These are phyloP conservation scores for Ceraceosorus guamensis DNA, from an alignment of 1,284 basidiomycete genomes.

Conservation along the genomic window DNA sequence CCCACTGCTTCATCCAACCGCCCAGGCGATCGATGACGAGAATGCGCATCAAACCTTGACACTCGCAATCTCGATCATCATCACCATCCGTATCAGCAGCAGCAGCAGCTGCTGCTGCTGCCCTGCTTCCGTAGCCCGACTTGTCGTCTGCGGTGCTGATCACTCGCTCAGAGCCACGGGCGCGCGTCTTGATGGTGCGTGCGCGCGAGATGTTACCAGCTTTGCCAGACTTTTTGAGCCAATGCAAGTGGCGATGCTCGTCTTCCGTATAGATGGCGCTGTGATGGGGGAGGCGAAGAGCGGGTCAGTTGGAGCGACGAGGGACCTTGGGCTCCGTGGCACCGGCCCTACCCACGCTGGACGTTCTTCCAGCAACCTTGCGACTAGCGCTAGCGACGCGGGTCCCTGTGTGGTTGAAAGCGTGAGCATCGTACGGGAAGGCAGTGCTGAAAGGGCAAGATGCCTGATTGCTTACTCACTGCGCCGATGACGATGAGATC, in stretches of 20 bases:
- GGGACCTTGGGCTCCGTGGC: too few relatives aligned
- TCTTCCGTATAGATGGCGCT: conserved; percentile 40
- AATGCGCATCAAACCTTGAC: conserved; percentile 24
- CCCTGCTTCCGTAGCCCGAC: neutral
- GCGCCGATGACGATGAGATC: conserved; percentile 41
- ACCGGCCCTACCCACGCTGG: conserved; percentile 9
- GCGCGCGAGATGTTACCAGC: neutral
- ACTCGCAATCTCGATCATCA: conserved; percentile 13
- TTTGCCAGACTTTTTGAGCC: conserved; percentile 15
- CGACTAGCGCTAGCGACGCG: conserved; percentile 29
- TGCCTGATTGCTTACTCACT: neutral
- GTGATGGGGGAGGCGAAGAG: neutral
- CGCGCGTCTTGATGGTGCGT: neutral
- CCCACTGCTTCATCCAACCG: conserved; percentile 33
- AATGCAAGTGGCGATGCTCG: conserved; percentile 39
- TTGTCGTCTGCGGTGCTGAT: neutral
- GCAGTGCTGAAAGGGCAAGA: too few relatives aligned
- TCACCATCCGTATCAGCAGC: too few relatives aligned
- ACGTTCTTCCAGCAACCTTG: conserved; percentile 32
- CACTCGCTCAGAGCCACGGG: neutral
- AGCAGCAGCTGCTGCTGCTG: neutral
- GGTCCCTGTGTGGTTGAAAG: conserved; percentile 11
- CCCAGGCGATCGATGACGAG: conserved; percentile 37
- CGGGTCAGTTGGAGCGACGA: too few relatives aligned
- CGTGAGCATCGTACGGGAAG: neutral